These are phyloP conservation scores for Avena sativa DNA, from an alignment of 176 grass and related monocot genomes.

Conservation along the genomic window DNA sequence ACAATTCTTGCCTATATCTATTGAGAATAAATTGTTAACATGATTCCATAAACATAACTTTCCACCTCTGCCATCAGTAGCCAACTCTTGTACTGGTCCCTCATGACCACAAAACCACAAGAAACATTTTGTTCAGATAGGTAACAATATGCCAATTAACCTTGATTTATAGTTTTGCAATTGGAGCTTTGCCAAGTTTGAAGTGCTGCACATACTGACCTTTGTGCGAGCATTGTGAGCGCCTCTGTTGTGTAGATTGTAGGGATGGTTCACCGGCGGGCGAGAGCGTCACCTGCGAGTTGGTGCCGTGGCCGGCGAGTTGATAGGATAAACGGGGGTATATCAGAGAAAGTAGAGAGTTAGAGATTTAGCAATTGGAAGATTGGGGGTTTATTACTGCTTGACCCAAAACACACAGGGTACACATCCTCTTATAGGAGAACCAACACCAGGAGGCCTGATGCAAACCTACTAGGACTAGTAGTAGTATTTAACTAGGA, in stretches of 20 bases:
- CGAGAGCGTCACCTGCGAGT: not conserved
- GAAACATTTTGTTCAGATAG: slow-evolving; percentile 23
- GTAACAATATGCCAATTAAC: slow-evolving; percentile 17
- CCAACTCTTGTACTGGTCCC: slow-evolving; percentile 11
- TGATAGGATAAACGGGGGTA: not conserved
- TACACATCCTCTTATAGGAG: too few relatives aligned
- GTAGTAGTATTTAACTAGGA: not conserved
- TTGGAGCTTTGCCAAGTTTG: slow-evolving; percentile 13
- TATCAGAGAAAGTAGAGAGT: too few relatives aligned
- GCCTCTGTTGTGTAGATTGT: not conserved
- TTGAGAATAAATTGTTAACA: not conserved
- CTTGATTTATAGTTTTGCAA: not conserved
- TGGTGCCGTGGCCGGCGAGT: not conserved
- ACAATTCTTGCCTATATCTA: not conserved
- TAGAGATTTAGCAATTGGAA: not conserved
- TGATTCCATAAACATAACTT: slow-evolving; percentile 1
- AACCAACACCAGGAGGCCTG: too few relatives aligned
- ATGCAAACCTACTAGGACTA: too few relatives aligned
- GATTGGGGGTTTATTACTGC: too few relatives aligned
- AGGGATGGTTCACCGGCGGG: not conserved
- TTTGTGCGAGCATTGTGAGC: not conserved
- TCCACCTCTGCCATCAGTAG: slow-evolving; percentile 5
- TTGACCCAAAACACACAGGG: too few relatives aligned
- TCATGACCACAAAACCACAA: slow-evolving; percentile 8
- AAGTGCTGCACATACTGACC: not conserved